These are phyloP conservation scores for Sarocladium strictum DNA, from an alignment of 2,329 filamentous ascomycete species.

Conservation along the genomic window DNA sequence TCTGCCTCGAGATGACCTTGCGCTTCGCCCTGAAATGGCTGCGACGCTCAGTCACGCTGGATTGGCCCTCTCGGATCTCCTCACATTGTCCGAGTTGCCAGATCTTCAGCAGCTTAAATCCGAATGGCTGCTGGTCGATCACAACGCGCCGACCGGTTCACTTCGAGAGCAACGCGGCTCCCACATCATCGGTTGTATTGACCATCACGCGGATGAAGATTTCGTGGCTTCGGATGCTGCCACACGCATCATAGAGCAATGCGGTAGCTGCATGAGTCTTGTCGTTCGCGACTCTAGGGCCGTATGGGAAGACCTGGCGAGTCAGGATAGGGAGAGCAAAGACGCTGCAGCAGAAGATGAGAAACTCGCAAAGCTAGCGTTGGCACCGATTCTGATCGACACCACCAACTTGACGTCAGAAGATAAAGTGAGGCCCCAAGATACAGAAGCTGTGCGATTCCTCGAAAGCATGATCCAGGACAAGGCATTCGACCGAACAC, in stretches of 20 bases:
- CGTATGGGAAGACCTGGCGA: conserved; percentile 49
- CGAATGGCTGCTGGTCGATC: conserved; percentile 71
- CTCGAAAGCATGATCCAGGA: conserved; percentile 45
- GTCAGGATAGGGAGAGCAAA: conserved; percentile 15
- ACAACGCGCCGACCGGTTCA: conserved; percentile 64
- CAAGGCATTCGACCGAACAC: conserved; percentile 41
- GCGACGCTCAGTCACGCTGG: conserved; percentile 58
- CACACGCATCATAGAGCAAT: conserved; percentile 57
- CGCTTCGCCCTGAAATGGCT: conserved; percentile 66
- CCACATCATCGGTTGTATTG: conserved; percentile 60
- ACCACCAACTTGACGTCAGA: conserved; percentile 58
- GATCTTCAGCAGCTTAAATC: conserved; percentile 49
- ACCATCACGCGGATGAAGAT: conserved; percentile 73
- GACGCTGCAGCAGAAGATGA: conserved; percentile 36
- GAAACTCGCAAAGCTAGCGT: conserved; percentile 58
- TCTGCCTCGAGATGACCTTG: conserved; percentile 60
- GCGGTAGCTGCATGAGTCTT: conserved; percentile 69
- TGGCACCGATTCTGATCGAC: conserved; percentile 69
- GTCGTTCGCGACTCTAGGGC: conserved; percentile 54
- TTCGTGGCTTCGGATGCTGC: conserved; percentile 39
- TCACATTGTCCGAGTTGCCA: conserved; percentile 52
- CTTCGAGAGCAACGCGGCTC: conserved; percentile 44
- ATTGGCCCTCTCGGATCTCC: conserved; percentile 53
- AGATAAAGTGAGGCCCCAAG: conserved; percentile 59
- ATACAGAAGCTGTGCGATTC: conserved; percentile 51